Evolutionary conservation across 441 rosid species (phyloP), one percentile per base, ranked within the genome.

Genomic region (Eutrema salsugineum): DNA sequence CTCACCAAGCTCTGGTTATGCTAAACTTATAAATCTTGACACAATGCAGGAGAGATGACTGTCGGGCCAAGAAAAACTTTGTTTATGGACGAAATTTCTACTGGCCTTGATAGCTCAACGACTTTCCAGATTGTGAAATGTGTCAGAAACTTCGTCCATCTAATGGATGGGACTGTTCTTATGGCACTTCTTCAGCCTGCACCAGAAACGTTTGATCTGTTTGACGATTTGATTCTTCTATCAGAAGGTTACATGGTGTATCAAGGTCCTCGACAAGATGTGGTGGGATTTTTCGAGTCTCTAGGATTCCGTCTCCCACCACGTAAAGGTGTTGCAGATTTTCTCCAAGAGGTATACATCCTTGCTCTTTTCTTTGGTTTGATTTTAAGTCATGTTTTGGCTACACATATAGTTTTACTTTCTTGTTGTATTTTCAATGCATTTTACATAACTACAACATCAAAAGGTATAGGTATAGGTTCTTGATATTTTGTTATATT

Each of bases 121-220:
- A 91, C 99, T 5, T 94, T 33, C 66, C 97, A 90, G 80, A 90
- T 90, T 16, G 97, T 94, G 65, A 91, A 87, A 71, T 91, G 99
- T 65, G 60, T 85, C 8, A 47, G 84, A 74, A 87, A 94, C 72
- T 88, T 91, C 50, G 97, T 94, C 46, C 99, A 90, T 78, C 82
- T 79, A 14, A 91, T 90, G 97, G 94, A 91, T 27, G 97, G 83
- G 78, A 94, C 99, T 20, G 88, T 90, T 39, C 85, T 94, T 17
- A 91, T 94, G 93, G 90, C 94, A 72, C 93, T 94, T 78, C 94
- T 94, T 73, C 99, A 94, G 76, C 97, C 99, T 53, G 93, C 97
- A 24, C 99, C 97, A 3, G 97, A 91, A 87, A 91, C 97, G 30
- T 94, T 85, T 86, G 94, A 91, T 53, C 78, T 94, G 47, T 90